Evolutionary conservation across 2,329 filamentous ascomycete genomes (phyloP).

Genomic region (Trichoderma aggressivum): DNA sequence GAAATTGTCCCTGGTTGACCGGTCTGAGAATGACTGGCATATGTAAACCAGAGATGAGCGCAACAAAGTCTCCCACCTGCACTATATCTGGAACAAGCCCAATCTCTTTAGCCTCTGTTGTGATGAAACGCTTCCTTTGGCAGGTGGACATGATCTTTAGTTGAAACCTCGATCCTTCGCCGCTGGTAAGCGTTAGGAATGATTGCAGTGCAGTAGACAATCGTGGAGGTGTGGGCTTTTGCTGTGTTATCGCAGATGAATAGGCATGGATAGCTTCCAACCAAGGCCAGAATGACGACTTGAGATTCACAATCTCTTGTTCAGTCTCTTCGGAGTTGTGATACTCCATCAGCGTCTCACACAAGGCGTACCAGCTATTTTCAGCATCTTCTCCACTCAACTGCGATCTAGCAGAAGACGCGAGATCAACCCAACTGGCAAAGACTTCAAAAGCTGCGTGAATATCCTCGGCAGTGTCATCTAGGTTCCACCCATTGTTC

Average conservation of each 20-base stretch:
- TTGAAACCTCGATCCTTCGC: not conserved
- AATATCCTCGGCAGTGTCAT: not conserved
- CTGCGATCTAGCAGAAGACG: not conserved
- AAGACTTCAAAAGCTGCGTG: not conserved
- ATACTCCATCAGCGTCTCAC: not conserved
- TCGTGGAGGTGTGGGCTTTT: not conserved
- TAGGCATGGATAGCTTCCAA: not conserved
- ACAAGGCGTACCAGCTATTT: not conserved
- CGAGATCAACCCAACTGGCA: not conserved
- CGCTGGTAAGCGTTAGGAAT: not conserved
- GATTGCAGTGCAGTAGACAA: not conserved
- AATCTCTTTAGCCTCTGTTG: not conserved
- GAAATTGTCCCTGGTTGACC: not conserved
- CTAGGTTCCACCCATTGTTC: not conserved
- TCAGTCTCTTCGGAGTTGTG: not conserved
- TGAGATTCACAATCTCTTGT: not conserved
- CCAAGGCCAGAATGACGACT: not conserved
- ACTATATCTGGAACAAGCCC: not conserved
- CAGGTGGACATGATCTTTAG: not conserved
- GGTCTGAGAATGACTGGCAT: not conserved
- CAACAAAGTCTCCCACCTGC: not conserved
- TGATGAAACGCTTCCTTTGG: not conserved
- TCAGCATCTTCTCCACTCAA: not conserved
- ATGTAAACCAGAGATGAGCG: not conserved
- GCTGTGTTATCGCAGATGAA: not conserved